phyloP scores from a whole-genome alignment of 2,329 filamentous ascomycete genomes.

The Colletotrichum endophyticum region DNA sequence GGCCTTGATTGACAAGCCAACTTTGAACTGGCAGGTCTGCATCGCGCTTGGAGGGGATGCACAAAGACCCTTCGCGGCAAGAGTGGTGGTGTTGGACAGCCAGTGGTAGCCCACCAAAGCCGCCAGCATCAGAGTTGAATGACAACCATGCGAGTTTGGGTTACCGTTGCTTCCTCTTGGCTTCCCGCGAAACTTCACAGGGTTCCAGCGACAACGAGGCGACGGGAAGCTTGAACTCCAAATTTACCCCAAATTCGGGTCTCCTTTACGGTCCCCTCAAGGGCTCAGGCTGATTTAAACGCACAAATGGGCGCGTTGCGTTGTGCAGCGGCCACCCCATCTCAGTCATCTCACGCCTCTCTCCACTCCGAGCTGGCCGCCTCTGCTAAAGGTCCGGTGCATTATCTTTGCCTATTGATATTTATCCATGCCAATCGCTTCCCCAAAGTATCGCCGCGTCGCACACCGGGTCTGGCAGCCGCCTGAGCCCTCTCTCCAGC shows the following conservation, averaged over 20 bases:
- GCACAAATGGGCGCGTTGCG: conserved; percentile 21
- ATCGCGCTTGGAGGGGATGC: background rate
- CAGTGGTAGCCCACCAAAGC: conserved; percentile 15
- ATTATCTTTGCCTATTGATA: conserved; percentile 3
- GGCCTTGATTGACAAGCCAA: background rate
- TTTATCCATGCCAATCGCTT: conserved; percentile 12
- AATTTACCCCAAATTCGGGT: background rate
- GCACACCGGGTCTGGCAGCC: background rate
- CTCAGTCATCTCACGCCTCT: background rate
- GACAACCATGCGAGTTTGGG: background rate
- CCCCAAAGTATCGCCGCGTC: background rate
- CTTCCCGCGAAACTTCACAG: background rate
- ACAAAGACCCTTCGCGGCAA: background rate
- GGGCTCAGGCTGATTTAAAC: conserved; percentile 18
- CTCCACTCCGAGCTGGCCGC: background rate
- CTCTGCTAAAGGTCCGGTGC: background rate
- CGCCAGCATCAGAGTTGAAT: background rate
- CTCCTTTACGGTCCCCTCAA: background rate
- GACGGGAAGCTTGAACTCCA: background rate
- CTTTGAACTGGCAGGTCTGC: background rate
- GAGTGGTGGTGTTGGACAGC: background rate
- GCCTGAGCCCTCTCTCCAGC: background rate
- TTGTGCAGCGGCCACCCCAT: background rate
- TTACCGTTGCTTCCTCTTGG: background rate
- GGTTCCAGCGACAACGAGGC: background rate